Evolutionary conservation across 768 basidiomycete genomes (phyloP).

Genomic region (Kwoniella europaea): DNA sequence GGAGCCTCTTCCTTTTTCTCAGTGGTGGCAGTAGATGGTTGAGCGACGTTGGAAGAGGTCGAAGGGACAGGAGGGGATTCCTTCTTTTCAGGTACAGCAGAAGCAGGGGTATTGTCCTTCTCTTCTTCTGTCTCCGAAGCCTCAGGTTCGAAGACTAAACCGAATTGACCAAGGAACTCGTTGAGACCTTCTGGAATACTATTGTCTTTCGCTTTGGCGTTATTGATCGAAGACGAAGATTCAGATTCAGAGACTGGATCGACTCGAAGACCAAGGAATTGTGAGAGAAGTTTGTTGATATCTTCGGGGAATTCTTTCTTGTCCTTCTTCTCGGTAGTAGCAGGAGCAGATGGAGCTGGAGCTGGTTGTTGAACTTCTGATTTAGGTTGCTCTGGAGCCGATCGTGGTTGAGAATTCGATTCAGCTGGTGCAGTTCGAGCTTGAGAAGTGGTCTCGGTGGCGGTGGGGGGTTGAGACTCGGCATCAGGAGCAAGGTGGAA

Average conservation of each 20-base stretch:
- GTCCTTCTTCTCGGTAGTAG: conserved; percentile 5
- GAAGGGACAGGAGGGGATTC: not conserved
- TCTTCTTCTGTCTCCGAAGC: conserved; percentile 4
- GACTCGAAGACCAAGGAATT: conserved; percentile 49
- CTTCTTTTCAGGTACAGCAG: conserved; percentile 4
- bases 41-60: not conserved
- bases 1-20: not conserved
- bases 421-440: not conserved
- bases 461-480: conserved; percentile 4
- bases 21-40: not conserved
- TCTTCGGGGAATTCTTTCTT: conserved; percentile 29
- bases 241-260: conserved; percentile 33
- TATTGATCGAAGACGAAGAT: not conserved
- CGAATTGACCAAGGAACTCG: conserved; percentile 48
- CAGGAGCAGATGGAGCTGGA: conserved; percentile 10
- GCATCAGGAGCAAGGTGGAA: conserved; percentile 35
- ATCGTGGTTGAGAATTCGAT: not conserved
- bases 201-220: conserved; percentile 7
- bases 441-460: conserved; percentile 12
- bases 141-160: conserved; percentile 46
- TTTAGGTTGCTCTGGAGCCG: too few species aligned
- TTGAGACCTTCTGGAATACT: conserved; percentile 44
- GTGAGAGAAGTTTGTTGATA: conserved; percentile 48
- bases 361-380: not conserved
- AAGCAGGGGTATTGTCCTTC: not conserved